Percentiles rank a stretch among this genome's conserved stretches.
Conservation (phyloP, 495 filamentous ascomycete genomes). For the Tuber indicum region DNA sequence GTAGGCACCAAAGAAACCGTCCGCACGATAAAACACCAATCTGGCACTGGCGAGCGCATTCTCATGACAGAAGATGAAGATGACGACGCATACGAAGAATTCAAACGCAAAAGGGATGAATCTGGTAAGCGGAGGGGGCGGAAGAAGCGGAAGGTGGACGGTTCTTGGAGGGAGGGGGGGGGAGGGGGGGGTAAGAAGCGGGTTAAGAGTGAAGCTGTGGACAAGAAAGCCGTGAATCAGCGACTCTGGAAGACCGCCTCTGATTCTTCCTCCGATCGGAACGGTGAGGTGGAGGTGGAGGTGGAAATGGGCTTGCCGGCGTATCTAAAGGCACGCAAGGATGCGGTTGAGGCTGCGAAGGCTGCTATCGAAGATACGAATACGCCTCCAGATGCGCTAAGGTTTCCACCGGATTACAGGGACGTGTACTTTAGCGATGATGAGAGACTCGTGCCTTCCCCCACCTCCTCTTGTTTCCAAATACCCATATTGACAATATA, state of each 20-base stretch:
- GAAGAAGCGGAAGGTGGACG: slow-evolving; percentile 18
- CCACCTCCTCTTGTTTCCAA: background rate
- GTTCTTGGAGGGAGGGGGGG: background rate
- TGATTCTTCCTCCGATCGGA: background rate
- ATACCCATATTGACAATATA: slow-evolving; percentile 44
- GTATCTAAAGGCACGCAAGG: slow-evolving; percentile 41
- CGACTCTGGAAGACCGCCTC: slow-evolving; percentile 6
- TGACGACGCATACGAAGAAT: slow-evolving; percentile 42
- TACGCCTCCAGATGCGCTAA: slow-evolving; percentile 58
- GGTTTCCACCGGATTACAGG: slow-evolving; percentile 71
- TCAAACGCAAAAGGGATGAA: slow-evolving; percentile 38
- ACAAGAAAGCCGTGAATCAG: slow-evolving; percentile 12
- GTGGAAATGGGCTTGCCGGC: slow-evolving; percentile 17
- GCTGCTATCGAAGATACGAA: slow-evolving; percentile 49
- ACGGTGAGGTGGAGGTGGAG: slow-evolving; percentile 5
- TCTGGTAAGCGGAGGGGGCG: slow-evolving; percentile 1
- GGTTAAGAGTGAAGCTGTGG: background rate
- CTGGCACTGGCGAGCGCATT: slow-evolving; percentile 26
- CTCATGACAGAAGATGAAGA: slow-evolving; percentile 41
- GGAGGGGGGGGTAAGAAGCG: slow-evolving; percentile 16
- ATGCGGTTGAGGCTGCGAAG: slow-evolving; percentile 53
- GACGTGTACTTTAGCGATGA: slow-evolving; percentile 84
- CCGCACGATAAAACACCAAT: slow-evolving; percentile 23
- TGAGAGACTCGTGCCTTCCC: slow-evolving; percentile 49
- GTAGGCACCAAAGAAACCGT: slow-evolving; percentile 3